Conservation (phyloP, 2,329 filamentous ascomycete genomes). For the Diaporthe amygdali region DNA sequence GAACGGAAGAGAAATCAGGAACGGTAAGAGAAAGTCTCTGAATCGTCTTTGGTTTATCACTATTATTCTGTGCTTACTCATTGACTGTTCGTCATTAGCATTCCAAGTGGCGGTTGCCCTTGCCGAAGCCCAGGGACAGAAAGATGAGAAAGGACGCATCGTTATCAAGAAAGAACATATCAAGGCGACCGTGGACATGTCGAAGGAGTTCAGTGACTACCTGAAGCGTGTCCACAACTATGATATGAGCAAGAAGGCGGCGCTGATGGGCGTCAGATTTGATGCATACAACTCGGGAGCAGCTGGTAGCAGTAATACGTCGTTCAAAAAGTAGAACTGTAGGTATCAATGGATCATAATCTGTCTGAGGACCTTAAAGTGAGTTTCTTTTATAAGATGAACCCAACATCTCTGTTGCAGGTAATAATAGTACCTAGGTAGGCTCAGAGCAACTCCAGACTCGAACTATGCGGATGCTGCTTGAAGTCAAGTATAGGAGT, state of each 20-base stretch:
- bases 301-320: not conserved
- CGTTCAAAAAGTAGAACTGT: not conserved
- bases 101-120: conserved; percentile 17
- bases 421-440: too few species aligned
- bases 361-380: too few species aligned
- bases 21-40: not conserved
- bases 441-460: too few species aligned
- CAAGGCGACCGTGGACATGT: not conserved
- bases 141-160: not conserved
- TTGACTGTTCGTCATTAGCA: not conserved
- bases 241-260: not conserved
- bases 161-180: not conserved
- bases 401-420: too few species aligned
- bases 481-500: too few species aligned
- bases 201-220: not conserved
- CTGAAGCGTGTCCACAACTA: not conserved
- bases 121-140: not conserved
- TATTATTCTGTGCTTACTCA: not conserved
- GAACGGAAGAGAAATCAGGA: conserved; percentile 12
- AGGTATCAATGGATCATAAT: too few species aligned
- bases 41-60: too few species aligned
- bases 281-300: not conserved
- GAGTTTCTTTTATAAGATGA: too few species aligned
- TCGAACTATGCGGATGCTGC: too few species aligned
- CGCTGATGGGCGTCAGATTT: not conserved